Evolutionary conservation across 2,329 filamentous ascomycete genomes (phyloP).

Genomic region (Aspergillus fumigatiaffinis): DNA sequence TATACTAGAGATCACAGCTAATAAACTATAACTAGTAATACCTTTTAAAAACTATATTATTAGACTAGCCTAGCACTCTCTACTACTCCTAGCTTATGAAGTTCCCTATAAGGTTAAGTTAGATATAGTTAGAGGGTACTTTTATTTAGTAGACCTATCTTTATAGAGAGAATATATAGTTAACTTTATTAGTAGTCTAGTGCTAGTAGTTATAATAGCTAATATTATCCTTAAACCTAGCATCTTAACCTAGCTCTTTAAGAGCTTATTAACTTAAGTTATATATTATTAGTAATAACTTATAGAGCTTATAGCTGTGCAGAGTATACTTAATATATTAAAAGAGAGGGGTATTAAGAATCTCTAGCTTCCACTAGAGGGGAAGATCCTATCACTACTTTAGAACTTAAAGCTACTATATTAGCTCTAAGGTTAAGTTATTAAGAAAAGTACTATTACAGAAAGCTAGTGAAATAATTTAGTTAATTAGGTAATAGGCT

Average conservation of each 20-base stretch:
- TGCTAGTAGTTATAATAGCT: constrained; percentile 25
- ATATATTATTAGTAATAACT: constrained; percentile 24
- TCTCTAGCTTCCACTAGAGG: constrained; percentile 19
- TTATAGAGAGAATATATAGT: constrained; percentile 15
- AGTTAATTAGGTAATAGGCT: constrained; percentile 22
- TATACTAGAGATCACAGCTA: constrained; percentile 20
- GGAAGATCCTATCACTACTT: constrained; percentile 15
- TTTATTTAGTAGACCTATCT: not conserved
- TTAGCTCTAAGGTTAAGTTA: constrained; percentile 22
- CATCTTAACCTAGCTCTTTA: constrained; percentile 21
- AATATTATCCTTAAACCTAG: constrained; percentile 25
- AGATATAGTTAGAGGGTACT: constrained; percentile 5
- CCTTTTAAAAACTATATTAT: constrained; percentile 23
- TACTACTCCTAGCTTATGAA: constrained; percentile 26
- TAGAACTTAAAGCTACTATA: constrained; percentile 21
- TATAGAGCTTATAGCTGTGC: constrained; percentile 21
- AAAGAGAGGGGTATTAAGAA: constrained; percentile 23
- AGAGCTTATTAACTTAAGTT: constrained; percentile 18
- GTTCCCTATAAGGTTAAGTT: constrained; percentile 15
- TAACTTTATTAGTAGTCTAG: constrained; percentile 26
- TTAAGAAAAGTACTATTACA: constrained; percentile 21
- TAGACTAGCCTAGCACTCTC: constrained; percentile 23
- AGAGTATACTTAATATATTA: constrained; percentile 17
- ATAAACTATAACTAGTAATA: constrained; percentile 27
- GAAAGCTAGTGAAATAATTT: constrained; percentile 24